Evolutionary conservation across 805 yeast genomes (phyloP), one percentile per base, ranked within the genome.

Genomic region (Metschnikowia colocasiae): DNA sequence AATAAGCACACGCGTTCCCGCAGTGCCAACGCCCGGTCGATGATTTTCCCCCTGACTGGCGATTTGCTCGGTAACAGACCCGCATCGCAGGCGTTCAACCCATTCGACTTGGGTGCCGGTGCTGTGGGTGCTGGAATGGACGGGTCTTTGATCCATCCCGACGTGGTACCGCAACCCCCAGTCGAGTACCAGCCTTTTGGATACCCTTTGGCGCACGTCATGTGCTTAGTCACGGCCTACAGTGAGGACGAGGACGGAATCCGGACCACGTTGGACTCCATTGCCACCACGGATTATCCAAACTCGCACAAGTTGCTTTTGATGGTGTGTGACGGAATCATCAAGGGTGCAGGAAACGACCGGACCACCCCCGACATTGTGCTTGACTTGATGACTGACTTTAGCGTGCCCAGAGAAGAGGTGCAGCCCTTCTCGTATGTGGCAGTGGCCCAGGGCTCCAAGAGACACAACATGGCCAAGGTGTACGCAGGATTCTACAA

Each of bases 381-480:
- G 16, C 67, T 94, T 51, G 80, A 79, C 36, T 83, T 94, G 91
- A 88, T 94, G 94, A 79, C 83, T 9, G 77, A 72, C 51, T 70
- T 90, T 57, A 75, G 80, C 6, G 73, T 77, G 30, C 86, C 88
- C 0, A 77, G 75, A 8, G 95, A 88, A 16, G 82, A 87, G 13
- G 97, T 89, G 5, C 68, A 79, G 60, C 79, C 97, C 0, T 76
- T 82, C 59, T 90, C 97, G 0, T 92, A 94, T 63, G 96, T 94
- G 31, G 95, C 98, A 6, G 97, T 94, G 34, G 96, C 96, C 2
- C 86, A 86, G 57, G 99, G 99, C 57, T 59, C 87, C 3, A 94
- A 89, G 69, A 84, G 99, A 63, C 99, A 94, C 62, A 94, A 94
- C 64, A 90, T 91, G 96, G 97, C 99, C 25, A 92, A 91, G 67